Base-by-base conservation (phyloP, 2,329 filamentous ascomycete genomes). In the Diaporthe citriasiana region DNA sequence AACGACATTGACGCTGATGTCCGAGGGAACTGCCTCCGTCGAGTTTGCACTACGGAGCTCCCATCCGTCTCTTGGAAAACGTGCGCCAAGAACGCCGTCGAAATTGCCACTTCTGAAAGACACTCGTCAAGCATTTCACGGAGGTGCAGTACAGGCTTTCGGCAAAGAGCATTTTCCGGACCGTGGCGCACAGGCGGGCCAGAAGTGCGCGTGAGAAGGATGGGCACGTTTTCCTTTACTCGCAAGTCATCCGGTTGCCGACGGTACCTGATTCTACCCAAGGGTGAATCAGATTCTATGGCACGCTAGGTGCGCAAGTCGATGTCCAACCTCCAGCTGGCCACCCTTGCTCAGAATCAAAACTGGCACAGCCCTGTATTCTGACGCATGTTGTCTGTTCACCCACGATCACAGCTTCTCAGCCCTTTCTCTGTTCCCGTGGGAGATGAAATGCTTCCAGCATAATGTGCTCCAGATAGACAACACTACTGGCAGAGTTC, bases 21-120 rank as follows among this genome's bases (percentile, higher is more conserved):
- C 40, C 40, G 27, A 25, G 1, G 10, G 57, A 50, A 35, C 17
- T 35, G 17, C 42, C 10, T 15, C 17, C 59, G 19, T n/a, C 33
- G 19, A 63, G 13, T 3, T 35, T 35, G 42, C 60, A 25, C 9
- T 5, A 1, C 19, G 13, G 27, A 25, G 10, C 12, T 66, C 22
- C 60, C 33, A 12, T 15, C 27, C 60, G 27, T 63, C 7, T 47
- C 17, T 38, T 38, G 7, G 38, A 33, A 4, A 65, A 47, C 27
- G 57, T 60, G 57, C 40, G 40, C 59, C 42, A 47, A 33, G 42
- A 66, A 19, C 30, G 30, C 42, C 60, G 42, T 22, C 42, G 30
- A 38, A 10, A n/a, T 50, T 9, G 60, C 60, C 60, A 66, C 59
- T 19, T 47, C 40, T n/a, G 33, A 33, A 8, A 3, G 15, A 13